Percentiles rank a stretch among this genome's conserved stretches.
Conservation (phyloP, 2,329 filamentous ascomycete species). For the Talaromyces albobiverticillius region DNA sequence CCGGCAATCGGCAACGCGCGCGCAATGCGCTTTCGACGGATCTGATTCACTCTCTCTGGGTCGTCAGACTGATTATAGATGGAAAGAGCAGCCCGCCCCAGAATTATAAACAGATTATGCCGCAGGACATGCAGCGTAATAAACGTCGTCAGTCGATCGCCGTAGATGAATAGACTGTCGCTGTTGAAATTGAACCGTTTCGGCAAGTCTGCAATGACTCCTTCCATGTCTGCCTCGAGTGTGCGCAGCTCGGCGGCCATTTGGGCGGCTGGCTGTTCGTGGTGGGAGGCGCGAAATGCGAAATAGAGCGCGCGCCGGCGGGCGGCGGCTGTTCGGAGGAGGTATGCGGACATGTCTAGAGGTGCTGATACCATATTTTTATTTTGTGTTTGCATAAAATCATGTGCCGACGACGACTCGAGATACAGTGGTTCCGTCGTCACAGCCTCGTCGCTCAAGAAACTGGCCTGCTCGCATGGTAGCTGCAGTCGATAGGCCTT, state of each 20-base stretch:
- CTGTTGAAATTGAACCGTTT: background rate
- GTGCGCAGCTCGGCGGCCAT: background rate
- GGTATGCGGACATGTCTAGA: conserved; percentile 1
- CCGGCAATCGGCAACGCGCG: conserved; percentile 1
- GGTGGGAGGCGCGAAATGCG: background rate
- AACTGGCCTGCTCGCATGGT: background rate
- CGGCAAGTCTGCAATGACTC: background rate
- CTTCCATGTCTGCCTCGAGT: background rate
- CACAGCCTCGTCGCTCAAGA: background rate
- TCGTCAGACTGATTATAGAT: background rate
- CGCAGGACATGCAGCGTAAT: background rate
- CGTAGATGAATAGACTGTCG: background rate
- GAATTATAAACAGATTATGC: conserved; percentile 2
- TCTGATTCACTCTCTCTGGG: background rate
- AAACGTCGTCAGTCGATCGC: background rate
- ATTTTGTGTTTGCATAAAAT: background rate
- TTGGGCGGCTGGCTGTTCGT: background rate
- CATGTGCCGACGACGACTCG: background rate
- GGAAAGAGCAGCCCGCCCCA: background rate
- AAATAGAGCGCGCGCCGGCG: background rate
- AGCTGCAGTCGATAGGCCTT: background rate
- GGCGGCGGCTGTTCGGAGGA: background rate
- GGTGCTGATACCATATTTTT: background rate
- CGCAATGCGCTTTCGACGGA: background rate
- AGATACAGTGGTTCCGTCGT: background rate